A percentile compares a stretch with the other conserved stretches of the same genome.
These are phyloP conservation scores for Dispira simplex DNA, from an alignment of 192 early-diverging fungal species.

Conservation along the genomic window DNA sequence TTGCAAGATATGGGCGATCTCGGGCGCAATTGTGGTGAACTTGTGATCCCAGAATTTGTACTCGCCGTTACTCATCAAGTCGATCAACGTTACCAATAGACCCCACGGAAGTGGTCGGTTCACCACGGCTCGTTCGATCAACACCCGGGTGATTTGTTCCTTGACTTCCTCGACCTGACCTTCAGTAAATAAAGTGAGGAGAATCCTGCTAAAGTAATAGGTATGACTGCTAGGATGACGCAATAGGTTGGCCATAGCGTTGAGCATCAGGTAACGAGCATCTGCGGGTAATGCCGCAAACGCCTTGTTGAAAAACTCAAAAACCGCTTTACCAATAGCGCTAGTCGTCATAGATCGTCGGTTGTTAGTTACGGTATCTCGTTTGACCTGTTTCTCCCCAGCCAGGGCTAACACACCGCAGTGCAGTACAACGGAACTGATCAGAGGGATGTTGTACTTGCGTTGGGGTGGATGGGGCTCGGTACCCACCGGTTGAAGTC, in stretches of 20 bases:
- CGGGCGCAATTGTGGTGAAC: constrained; percentile 26
- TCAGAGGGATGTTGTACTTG: constrained; percentile 62
- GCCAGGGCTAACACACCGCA: constrained; percentile 66
- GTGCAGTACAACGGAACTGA: constrained; percentile 82
- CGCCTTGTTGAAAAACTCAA: constrained; percentile 74
- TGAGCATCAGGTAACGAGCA: constrained; percentile 79
- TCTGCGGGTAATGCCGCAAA: constrained; percentile 38
- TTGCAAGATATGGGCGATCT: constrained; percentile 29
- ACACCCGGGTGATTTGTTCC: constrained; percentile 89
- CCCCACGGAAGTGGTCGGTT: constrained; percentile 98
- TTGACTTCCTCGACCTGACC: constrained; percentile 62
- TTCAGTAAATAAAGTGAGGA: constrained; percentile 75
- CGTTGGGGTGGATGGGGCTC: background rate
- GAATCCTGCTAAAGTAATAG: constrained; percentile 77
- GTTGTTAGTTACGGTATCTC: too few species aligned
- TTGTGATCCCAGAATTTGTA: constrained; percentile 63
- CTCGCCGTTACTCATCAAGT: constrained; percentile 82
- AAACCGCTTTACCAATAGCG: constrained; percentile 45
- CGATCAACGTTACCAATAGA: constrained; percentile 92
- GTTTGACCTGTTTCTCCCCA: constrained; percentile 19
- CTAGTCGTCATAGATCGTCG: constrained; percentile 18
- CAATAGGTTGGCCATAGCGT: constrained; percentile 90
- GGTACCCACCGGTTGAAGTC: background rate
- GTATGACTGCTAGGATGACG: constrained; percentile 97
- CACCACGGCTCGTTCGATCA: constrained; percentile 89